Evolutionary conservation across 2,329 filamentous ascomycete species (phyloP), one percentile per base, ranked within the genome.

Genomic region (Monilinia laxa): DNA sequence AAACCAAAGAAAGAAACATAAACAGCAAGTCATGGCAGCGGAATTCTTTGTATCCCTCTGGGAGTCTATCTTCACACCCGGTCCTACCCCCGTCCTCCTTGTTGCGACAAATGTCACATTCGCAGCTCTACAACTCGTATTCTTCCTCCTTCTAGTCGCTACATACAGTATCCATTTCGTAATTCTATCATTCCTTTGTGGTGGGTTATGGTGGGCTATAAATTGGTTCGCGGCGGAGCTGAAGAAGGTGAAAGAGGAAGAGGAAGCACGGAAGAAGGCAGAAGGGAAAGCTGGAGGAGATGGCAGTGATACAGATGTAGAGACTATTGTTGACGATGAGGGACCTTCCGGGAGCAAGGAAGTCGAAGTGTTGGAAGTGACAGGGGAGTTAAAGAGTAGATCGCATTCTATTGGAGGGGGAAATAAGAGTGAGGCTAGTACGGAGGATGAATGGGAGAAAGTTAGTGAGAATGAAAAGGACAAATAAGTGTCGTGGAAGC

Each of bases 381-480:
- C 45, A n/a, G 73, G 72, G n/a, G 70, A 74, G 51, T 62, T 76
- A 53, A 75, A 71, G 58, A 73, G 71, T 53, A 70, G 73, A 38
- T 65, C 74, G 72, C 67, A 73, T 55, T n/a, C 55, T 18, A 31
- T 2, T 18, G 73, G 77, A 58, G 76, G 79, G 62, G 82, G 81
- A 49, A 81, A 80, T 31, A 85, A 83, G 77, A 82, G 81, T 68
- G 82, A 84, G 63, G 77, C 81, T n/a, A 94, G 92, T 79, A 97
- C 93, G 5, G 94, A 98, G 80, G 94, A 94, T 75, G 94, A 98
- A 80, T 98, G 94, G 94, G 94, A 97, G 81, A 96, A 95, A 82
- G 90, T 98, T 4, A 92, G 91, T 28, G 90, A 90, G 77, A 86
- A 83, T 67, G 86, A 87, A 81, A 86, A 86, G 78, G 81, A 82